Evolutionary conservation across 2,329 filamentous ascomycete species (phyloP).

Genomic region (Ramularia collo-cygni): DNA sequence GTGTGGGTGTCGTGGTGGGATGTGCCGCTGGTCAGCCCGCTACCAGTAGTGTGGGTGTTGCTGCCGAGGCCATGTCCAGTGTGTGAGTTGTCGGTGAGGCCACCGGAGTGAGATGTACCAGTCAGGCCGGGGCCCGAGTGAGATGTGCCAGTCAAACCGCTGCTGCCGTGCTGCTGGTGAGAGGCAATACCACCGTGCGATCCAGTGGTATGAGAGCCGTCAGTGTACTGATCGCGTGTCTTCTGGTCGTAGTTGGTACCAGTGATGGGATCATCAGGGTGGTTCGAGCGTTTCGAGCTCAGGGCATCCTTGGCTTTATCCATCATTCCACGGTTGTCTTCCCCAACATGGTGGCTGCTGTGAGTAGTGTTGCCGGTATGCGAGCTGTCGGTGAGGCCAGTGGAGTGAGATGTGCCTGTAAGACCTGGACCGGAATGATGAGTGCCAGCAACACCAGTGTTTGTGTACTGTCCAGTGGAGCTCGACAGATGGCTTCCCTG

Average conservation of each 20-base stretch:
- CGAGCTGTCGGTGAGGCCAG: constrained; percentile 3
- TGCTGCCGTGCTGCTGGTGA: too few species aligned
- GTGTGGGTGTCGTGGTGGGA: neutral
- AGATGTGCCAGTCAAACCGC: too few species aligned
- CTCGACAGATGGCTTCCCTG: constrained; percentile 4
- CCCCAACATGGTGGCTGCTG: constrained; percentile 1
- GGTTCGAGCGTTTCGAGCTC: constrained; percentile 6
- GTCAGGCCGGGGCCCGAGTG: too few species aligned
- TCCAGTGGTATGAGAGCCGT: too few species aligned
- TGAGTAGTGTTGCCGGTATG: constrained; percentile 1
- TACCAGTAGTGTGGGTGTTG: too few species aligned
- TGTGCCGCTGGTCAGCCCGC: neutral
- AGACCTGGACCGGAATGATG: too few species aligned
- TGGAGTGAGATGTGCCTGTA: too few species aligned
- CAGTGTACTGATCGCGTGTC: neutral
- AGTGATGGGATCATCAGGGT: constrained; percentile 11
- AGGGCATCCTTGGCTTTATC: constrained; percentile 14
- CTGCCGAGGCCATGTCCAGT: too few species aligned
- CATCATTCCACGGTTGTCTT: constrained; percentile 11
- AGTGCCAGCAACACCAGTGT: too few species aligned
- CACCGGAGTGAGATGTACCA: neutral
- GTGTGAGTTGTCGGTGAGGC: constrained; percentile 2
- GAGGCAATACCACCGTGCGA: too few species aligned
- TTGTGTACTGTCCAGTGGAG: neutral
- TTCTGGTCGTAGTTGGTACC: constrained; percentile 10